A percentile compares a stretch with the other conserved stretches of the same genome.
phyloP scores from a whole-genome alignment of 2,329 filamentous ascomycete species.

The Elsinoe ampelina region DNA sequence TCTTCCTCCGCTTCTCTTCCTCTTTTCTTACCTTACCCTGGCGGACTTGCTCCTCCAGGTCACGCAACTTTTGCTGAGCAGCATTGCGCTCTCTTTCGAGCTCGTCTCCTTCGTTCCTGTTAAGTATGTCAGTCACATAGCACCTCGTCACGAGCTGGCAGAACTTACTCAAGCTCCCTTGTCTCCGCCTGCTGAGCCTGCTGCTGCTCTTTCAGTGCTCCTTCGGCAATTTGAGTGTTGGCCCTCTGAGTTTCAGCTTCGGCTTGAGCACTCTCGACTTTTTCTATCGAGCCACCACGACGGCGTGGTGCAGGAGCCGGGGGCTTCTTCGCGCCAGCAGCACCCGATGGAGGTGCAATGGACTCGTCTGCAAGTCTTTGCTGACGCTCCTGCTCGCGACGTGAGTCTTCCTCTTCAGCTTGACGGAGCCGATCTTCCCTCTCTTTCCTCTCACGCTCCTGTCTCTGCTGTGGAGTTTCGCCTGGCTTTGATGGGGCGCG shows the following conservation, averaged over 20 bases:
- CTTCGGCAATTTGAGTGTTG: slow-evolving; percentile 46
- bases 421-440: slow-evolving; percentile 77
- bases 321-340: slow-evolving; percentile 35
- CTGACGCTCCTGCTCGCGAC: slow-evolving; percentile 78
- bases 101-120: slow-evolving; percentile 68
- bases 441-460: slow-evolving; percentile 81
- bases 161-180: slow-evolving; percentile 71
- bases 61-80: slow-evolving; percentile 71
- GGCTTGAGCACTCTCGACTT: slow-evolving; percentile 40
- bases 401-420: slow-evolving; percentile 89
- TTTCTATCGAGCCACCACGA: slow-evolving; percentile 54
- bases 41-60: slow-evolving; percentile 85
- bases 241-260: slow-evolving; percentile 52
- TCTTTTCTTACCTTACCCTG: slow-evolving; percentile 93
- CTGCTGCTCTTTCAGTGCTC: slow-evolving; percentile 57
- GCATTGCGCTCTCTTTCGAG: slow-evolving; percentile 71
- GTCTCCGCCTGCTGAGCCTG: slow-evolving; percentile 66
- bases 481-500: slow-evolving; percentile 67
- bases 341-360: slow-evolving; percentile 47
- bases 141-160: slow-evolving; percentile 12
- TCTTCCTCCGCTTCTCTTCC: slow-evolving; percentile 87
- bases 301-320: slow-evolving; percentile 62
- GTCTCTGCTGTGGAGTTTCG: slow-evolving; percentile 72
- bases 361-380: slow-evolving; percentile 73
- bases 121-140: slow-evolving; percentile 35